Evolutionary conservation across 1,284 basidiomycete genomes (phyloP), one percentile per base, ranked within the genome.

Genomic region (Leccinum variabile): DNA sequence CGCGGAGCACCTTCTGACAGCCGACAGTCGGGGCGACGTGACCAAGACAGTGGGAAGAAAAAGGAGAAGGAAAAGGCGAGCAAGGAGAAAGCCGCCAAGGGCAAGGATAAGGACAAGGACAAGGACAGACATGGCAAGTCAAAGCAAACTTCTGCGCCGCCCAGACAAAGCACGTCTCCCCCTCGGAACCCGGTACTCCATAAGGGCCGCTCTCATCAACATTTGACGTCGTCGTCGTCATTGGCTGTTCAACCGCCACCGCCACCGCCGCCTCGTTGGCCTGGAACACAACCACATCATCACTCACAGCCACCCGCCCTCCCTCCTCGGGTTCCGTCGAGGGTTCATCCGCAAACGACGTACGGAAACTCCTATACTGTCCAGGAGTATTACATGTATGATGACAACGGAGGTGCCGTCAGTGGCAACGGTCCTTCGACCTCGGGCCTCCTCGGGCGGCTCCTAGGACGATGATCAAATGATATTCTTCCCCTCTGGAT

Each of bases 401-500:
- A 61, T 16, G 59, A 28, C 5, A 14, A 60, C 18, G 56, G 22
- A 11, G 55, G 14, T 28, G 39, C 4, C 25, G 28, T 35, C 8
- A 37, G 13, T 6, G 16, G 37, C 13, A 35, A 11, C 30, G 16
- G 9, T n/a, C 25, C 53, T 11, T 57, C 54, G 13, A 18, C 64
- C 53, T 57, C 63, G 56, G 70, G 70, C 10, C 33, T 71, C 44
- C 59, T 71, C 30, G 70, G 66, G 7, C 59, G 60, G 62, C 30
- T 73, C 18, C 55, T 72, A 55, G 70, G 72, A 11, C 58, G 71
- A 33, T 68, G 63, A 67, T 2, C 30, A 49, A 49, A 22, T 13
- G 18, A 35, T 35, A 37, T 37, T 11, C 46, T 5, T 41, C 16
- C 5, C 11, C 44, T n/a, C 25, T 28, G 25, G 25, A 28, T 28